Conservation (phyloP, 2,329 filamentous ascomycete genomes). For the Colletotrichum gloeosporioides region DNA sequence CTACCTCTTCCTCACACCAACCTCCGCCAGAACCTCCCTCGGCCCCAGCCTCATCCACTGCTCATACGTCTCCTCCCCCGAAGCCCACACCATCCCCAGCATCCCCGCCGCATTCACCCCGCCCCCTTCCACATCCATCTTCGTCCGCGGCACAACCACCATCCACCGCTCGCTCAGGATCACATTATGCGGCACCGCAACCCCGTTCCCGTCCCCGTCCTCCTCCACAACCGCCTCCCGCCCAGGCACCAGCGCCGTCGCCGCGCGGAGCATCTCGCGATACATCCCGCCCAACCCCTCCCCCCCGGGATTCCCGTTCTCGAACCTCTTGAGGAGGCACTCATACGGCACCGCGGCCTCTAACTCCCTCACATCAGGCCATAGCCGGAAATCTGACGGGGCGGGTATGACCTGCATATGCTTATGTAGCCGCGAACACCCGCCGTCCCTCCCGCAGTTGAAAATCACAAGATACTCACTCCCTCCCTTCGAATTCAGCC, state of each 20-base stretch:
- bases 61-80: constrained; percentile 22
- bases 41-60: constrained; percentile 42
- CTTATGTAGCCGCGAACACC: constrained; percentile 54
- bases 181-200: constrained; percentile 48
- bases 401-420: constrained; percentile 50
- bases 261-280: constrained; percentile 29
- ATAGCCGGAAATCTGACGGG: constrained; percentile 30
- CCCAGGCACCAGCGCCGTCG: constrained; percentile 14
- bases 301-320: not conserved
- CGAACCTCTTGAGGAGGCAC: constrained; percentile 36
- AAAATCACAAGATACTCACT: constrained; percentile 45
- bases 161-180: constrained; percentile 48
- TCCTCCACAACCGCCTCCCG: not conserved
- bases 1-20: constrained; percentile 35
- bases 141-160: constrained; percentile 50
- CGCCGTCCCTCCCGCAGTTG: constrained; percentile 49
- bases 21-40: constrained; percentile 35
- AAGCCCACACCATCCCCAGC: constrained; percentile 48
- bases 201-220: not conserved
- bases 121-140: constrained; percentile 35
- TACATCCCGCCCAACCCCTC: too few relatives aligned
- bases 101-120: constrained; percentile 52
- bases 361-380: constrained; percentile 24
- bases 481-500: not conserved
- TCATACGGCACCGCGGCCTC: constrained; percentile 36